Base-by-base conservation (phyloP, 768 basidiomycete genomes). In the Mycena polygramma region DNA sequence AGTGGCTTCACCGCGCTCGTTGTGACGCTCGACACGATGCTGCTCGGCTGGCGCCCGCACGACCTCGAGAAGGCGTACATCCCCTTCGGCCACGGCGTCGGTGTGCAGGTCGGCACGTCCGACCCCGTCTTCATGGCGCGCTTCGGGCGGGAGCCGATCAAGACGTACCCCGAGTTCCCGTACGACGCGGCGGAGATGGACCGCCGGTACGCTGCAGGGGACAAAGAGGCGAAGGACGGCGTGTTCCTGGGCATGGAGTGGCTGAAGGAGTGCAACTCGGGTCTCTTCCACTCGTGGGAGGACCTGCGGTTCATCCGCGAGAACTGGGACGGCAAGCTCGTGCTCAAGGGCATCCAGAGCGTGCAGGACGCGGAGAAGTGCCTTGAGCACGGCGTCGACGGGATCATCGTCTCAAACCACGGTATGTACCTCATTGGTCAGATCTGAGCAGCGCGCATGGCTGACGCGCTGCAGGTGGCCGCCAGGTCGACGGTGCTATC, bases 391-490 rank as follows among this genome's bases (percentile, higher is more conserved):
- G 88, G 91, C 1, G 84, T 89, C 17, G 87, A 94, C 65, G 94
- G 92, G 1, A 92, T 95, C 67, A 78, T 95, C 57, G 91, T 95
- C 19, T 94, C 92, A 13, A 96, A 94, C 75, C 94, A 95, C 72
- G 92, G 92, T 91, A 57, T 37, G 83, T 75, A 15, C 15, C 17
- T 37, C n/a, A n/a, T n/a, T n/a, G n/a, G n/a, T n/a, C n/a, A n/a
- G n/a, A n/a, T n/a, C n/a, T n/a, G n/a, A n/a, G n/a, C n/a, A n/a
- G n/a, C n/a, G n/a, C n/a, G n/a, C n/a, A n/a, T n/a, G n/a, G 46
- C 39, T 19, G 30, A 49, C 46, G 35, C 36, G 11, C 15, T 30
- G 4, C 13, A 92, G 92, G 92, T 39, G 92, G 91, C 7, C 86
- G 92, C 24, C 92, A 93, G 76, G 81, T 93, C 8, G 95, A 97